Percentiles rank a stretch among this genome's conserved stretches.
These are phyloP conservation scores for Solanum sparsipilum DNA, from an alignment of 257 asterid genomes.

Conservation along the genomic window DNA sequence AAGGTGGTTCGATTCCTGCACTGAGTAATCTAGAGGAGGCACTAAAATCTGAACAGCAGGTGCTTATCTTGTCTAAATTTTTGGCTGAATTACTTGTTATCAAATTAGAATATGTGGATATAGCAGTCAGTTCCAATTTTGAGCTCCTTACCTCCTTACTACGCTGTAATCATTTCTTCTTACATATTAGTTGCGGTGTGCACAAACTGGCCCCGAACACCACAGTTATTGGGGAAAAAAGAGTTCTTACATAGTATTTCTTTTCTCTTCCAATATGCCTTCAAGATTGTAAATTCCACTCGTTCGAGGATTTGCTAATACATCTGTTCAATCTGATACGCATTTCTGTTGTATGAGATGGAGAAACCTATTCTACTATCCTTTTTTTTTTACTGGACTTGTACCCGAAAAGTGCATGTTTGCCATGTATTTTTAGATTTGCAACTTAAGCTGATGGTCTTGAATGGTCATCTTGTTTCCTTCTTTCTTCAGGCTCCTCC, in stretches of 20 bases:
- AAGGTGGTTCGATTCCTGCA: conserved; percentile 86
- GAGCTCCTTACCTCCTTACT: not conserved
- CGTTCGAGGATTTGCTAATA: not conserved
- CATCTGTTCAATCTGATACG: not conserved
- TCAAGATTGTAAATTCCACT: not conserved
- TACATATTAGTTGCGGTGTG: not conserved
- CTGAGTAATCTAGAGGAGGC: conserved; percentile 85
- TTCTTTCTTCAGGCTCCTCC: conserved; percentile 62
- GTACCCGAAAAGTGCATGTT: not conserved
- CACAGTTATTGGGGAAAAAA: not conserved
- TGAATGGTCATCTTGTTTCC: not conserved
- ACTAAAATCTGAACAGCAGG: conserved; percentile 71
- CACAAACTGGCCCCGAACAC: not conserved
- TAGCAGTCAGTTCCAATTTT: not conserved
- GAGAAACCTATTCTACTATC: not conserved
- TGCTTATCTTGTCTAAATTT: conserved; percentile 4
- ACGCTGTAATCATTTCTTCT: not conserved
- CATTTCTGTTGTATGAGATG: not conserved
- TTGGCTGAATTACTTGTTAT: not conserved
- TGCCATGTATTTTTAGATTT: not conserved
- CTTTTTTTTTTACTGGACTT: not conserved
- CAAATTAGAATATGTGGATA: not conserved
- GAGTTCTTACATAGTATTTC: not conserved
- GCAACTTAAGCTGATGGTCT: not conserved
- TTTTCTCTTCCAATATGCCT: not conserved